Base-by-base conservation (phyloP, 140 eudicot species). In the Oenanthe javanica region DNA sequence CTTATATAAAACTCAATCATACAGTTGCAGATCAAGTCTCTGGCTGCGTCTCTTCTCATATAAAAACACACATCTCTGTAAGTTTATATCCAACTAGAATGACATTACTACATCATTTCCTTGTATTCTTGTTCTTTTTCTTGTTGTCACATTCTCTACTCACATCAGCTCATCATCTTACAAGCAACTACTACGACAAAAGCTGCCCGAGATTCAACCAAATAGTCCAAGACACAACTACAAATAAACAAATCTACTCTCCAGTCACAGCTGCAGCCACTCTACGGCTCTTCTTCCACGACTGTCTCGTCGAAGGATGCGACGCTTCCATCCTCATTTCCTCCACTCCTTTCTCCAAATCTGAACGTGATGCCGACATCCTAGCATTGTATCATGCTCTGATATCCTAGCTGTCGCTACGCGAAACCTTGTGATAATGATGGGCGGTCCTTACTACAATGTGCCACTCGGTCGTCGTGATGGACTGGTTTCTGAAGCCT, bases 251-350 rank as follows among this genome's bases (percentile, higher is more conserved):
- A 43, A 72, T 72, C 76, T 38, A 72, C 76, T 72, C 76, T 21
- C 76, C 76, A 3, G 19, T 51, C 36, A 72, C 76, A 19, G 52
- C 52, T n/a, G 76, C 76, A 8, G 76, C 76, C 31, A 9, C 76
- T 43, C 76, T 72, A 31, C 76, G 76, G 0, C 76, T 72, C 76
- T 72, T 72, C 18, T 72, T 72, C 76, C 76, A 72, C 52, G 76
- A 72, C 52, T 72, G 76, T 21, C 76, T 72, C 76, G 43, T 72
- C 52, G 15, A 72, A 4, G 76, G 76, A 52, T 72, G 76, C 31
- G 76, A 72, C 31, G 76, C 50, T 4, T 72, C 76, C 76, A 72
- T 72, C 10, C 76, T 72, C 15, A 72, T 72, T 36, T 72, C 76
- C 52, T 72, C 76, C 51, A 72, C 76, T 43, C 76, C 76, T 21